A percentile compares a stretch with the other conserved stretches of the same genome.
These are phyloP conservation scores for Aspergillus felis DNA, from an alignment of 2,329 filamentous ascomycete genomes.

Conservation along the genomic window DNA sequence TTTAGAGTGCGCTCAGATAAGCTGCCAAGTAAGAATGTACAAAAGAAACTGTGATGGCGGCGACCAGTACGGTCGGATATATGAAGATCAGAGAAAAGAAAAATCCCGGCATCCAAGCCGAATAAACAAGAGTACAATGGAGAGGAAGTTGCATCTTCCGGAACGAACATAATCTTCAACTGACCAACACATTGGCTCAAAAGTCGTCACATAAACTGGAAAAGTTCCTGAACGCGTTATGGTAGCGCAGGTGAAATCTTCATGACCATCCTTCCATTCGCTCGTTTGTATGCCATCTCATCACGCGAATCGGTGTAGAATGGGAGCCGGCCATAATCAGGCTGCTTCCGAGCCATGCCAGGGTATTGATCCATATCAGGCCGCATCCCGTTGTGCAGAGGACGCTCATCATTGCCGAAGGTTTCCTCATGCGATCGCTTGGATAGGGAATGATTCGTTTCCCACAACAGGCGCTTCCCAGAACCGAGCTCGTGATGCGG, in stretches of 20 bases:
- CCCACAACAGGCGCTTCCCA: conserved; percentile 28
- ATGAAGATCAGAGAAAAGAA: conserved; percentile 2
- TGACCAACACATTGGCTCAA: background rate
- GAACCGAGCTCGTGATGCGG: conserved; percentile 21
- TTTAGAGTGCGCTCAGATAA: background rate
- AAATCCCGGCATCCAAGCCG: background rate
- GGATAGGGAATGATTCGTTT: conserved; percentile 23
- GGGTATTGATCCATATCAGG: conserved; percentile 31
- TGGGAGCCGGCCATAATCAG: conserved; percentile 21
- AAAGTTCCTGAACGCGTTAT: conserved; percentile 3
- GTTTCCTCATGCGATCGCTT: conserved; percentile 38
- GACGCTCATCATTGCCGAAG: conserved; percentile 37
- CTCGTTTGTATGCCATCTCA: conserved; percentile 34
- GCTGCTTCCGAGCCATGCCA: conserved; percentile 21
- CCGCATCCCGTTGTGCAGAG: conserved; percentile 44
- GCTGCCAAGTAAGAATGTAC: background rate
- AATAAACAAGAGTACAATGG: background rate
- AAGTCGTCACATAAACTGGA: background rate
- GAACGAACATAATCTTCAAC: background rate
- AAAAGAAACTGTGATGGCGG: background rate
- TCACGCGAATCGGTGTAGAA: conserved; percentile 23
- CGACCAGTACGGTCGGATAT: background rate
- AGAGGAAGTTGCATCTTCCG: background rate
- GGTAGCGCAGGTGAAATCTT: conserved; percentile 25
- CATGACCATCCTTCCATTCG: conserved; percentile 32